Evolutionary conservation across 2,329 filamentous ascomycete species (phyloP).

Genomic region (Lachnellula willkommii): DNA sequence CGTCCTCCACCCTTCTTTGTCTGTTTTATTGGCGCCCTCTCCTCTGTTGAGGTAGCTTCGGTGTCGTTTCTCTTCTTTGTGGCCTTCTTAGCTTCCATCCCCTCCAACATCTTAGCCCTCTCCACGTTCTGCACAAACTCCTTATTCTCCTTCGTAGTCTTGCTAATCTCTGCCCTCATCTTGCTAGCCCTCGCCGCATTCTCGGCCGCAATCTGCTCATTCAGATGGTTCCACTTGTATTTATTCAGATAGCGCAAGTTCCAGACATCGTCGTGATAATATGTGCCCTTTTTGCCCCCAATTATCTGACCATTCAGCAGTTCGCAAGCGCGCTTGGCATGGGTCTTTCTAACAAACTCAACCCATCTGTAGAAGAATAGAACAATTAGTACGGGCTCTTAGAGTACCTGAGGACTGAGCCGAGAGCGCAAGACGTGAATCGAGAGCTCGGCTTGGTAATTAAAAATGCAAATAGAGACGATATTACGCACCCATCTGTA

Average conservation of each 20-base stretch:
- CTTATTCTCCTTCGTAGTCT: slow-evolving; percentile 74
- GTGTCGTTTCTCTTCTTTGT: slow-evolving; percentile 39
- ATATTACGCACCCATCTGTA: slow-evolving; percentile 54
- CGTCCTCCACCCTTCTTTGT: slow-evolving; percentile 32
- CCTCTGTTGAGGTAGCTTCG: slow-evolving; percentile 24
- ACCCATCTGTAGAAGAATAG: slow-evolving; percentile 50
- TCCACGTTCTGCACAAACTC: slow-evolving; percentile 75
- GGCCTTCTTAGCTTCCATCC: slow-evolving; percentile 59
- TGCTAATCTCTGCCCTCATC: slow-evolving; percentile 71
- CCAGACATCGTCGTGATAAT: slow-evolving; percentile 85
- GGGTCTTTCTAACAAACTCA: slow-evolving; percentile 69
- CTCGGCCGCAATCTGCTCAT: slow-evolving; percentile 74
- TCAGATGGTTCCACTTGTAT: slow-evolving; percentile 74
- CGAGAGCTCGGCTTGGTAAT: too few relatives aligned
- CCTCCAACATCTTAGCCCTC: slow-evolving; percentile 71
- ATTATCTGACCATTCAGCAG: slow-evolving; percentile 72
- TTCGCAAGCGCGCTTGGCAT: slow-evolving; percentile 72
- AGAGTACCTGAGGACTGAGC: too few relatives aligned
- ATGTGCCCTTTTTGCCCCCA: slow-evolving; percentile 76
- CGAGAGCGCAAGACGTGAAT: too few relatives aligned
- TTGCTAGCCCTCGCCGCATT: slow-evolving; percentile 72
- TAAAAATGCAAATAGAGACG: too few relatives aligned
- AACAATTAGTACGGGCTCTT: too few relatives aligned
- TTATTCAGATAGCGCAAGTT: slow-evolving; percentile 75
- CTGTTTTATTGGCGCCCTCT: slow-evolving; percentile 19